Evolutionary conservation across 352 stramenopile genomes (phyloP).

Genomic region (Pythium diclinum): DNA sequence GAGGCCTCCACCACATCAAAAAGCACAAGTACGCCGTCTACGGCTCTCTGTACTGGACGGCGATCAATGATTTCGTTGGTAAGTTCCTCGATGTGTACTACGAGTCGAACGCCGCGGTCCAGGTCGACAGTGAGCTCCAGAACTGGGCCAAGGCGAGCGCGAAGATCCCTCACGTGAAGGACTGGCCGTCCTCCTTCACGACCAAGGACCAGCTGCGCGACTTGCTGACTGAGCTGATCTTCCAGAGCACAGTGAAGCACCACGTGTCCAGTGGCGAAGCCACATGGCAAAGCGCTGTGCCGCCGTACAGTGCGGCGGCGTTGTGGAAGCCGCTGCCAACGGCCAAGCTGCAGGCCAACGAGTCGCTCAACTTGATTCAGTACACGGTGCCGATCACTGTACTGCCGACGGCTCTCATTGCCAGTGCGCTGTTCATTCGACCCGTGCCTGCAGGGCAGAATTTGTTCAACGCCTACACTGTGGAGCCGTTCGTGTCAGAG

Average conservation of each 20-base stretch:
- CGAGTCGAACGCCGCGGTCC: constrained; percentile 17
- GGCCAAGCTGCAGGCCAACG: constrained; percentile 1
- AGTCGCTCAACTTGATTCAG: constrained; percentile 12
- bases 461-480: constrained; percentile 5
- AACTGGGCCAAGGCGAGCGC: constrained; percentile 33
- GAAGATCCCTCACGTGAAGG: constrained; percentile 27
- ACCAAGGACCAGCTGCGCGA: constrained; percentile 18
- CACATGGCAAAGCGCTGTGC: constrained; percentile 30
- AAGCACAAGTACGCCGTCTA: not conserved
- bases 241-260: constrained; percentile 39
- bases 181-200: constrained; percentile 28
- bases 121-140: constrained; percentile 36
- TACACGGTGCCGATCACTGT: not conserved
- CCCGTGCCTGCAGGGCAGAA: constrained; percentile 1
- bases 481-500: constrained; percentile 6
- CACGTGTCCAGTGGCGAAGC: constrained; percentile 38
- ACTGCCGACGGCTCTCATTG: not conserved
- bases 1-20: constrained; percentile 13
- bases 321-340: constrained; percentile 20
- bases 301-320: constrained; percentile 3
- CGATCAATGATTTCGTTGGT: not conserved
- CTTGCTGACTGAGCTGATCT: constrained; percentile 39
- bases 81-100: constrained; percentile 22
- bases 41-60: not conserved
- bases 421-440: constrained; percentile 6